phyloP scores from a whole-genome alignment of 2,329 filamentous ascomycete species.

The Penicillium digitatum region DNA sequence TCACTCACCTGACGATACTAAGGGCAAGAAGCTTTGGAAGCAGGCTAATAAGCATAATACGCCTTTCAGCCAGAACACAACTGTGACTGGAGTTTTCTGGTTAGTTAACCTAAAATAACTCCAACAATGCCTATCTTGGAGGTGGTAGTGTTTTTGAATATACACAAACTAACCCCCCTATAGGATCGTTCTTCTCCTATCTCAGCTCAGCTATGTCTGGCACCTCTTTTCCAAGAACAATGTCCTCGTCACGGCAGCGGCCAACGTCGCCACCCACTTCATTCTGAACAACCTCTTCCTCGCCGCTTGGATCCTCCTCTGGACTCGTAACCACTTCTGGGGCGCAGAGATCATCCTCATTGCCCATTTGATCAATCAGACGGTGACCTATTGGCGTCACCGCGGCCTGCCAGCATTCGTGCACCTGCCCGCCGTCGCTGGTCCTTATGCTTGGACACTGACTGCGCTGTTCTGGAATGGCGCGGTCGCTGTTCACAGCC shows the following conservation, averaged over 20 bases:
- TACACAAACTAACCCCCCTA: neutral
- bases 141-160: neutral
- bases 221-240: slow-evolving; percentile 68
- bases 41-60: slow-evolving; percentile 65
- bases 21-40: slow-evolving; percentile 66
- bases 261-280: slow-evolving; percentile 77
- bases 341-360: slow-evolving; percentile 72
- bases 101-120: slow-evolving; percentile 35
- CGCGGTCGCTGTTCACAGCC: slow-evolving; percentile 70
- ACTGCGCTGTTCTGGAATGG: slow-evolving; percentile 87
- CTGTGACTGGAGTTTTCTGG: slow-evolving; percentile 70
- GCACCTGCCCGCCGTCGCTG: slow-evolving; percentile 70
- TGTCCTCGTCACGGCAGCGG: slow-evolving; percentile 63
- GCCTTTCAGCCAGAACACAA: slow-evolving; percentile 69
- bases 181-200: slow-evolving; percentile 68
- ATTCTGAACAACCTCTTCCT: slow-evolving; percentile 80
- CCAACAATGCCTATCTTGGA: neutral
- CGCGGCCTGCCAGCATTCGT: slow-evolving; percentile 67
- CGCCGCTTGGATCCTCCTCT: slow-evolving; percentile 78
- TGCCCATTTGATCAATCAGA: slow-evolving; percentile 78
- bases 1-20: slow-evolving; percentile 60
- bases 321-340: slow-evolving; percentile 70
- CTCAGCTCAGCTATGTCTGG: slow-evolving; percentile 71
- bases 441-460: slow-evolving; percentile 80
- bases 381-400: slow-evolving; percentile 75